Conservation (phyloP, 768 basidiomycete genomes). For the Suillus subaureus region DNA sequence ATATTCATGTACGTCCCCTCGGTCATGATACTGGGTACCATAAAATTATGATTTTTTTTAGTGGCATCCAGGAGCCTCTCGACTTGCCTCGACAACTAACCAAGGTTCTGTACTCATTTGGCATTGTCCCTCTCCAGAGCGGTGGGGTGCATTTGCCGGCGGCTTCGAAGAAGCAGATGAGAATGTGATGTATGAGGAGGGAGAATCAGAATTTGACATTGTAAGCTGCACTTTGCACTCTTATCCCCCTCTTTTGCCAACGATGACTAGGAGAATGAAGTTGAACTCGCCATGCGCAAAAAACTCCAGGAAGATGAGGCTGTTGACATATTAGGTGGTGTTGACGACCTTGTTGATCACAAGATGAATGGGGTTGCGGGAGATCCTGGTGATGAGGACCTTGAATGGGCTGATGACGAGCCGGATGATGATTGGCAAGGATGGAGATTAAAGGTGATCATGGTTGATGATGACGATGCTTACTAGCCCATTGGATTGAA, state of each 20-base stretch:
- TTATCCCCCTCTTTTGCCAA: background rate
- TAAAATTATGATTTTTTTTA: conserved; percentile 32
- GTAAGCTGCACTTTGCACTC: conserved; percentile 44
- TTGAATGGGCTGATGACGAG: conserved; percentile 77
- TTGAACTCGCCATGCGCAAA: conserved; percentile 71
- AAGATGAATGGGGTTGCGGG: conserved; percentile 21
- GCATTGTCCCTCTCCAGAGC: conserved; percentile 80
- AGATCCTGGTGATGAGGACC: conserved; percentile 58
- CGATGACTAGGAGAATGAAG: conserved; percentile 79
- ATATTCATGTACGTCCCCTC: conserved; percentile 74
- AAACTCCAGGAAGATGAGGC: conserved; percentile 85
- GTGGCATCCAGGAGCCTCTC: conserved; percentile 90
- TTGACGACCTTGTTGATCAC: conserved; percentile 33
- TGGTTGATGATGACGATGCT: conserved; percentile 58
- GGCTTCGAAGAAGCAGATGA: conserved; percentile 99
- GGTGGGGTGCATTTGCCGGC: conserved; percentile 98
- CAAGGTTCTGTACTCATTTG: conserved; percentile 83
- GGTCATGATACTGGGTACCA: background rate
- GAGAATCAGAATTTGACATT: conserved; percentile 97
- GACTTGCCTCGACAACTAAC: conserved; percentile 78
- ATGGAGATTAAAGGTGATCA: conserved; percentile 70
- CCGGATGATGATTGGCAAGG: conserved; percentile 68
- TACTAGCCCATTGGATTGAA: conserved; percentile 16
- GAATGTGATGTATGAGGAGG: conserved; percentile 94
- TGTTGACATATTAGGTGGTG: conserved; percentile 64